Conservation (phyloP, 805 yeast species). For the Ogataea ganodermae region DNA sequence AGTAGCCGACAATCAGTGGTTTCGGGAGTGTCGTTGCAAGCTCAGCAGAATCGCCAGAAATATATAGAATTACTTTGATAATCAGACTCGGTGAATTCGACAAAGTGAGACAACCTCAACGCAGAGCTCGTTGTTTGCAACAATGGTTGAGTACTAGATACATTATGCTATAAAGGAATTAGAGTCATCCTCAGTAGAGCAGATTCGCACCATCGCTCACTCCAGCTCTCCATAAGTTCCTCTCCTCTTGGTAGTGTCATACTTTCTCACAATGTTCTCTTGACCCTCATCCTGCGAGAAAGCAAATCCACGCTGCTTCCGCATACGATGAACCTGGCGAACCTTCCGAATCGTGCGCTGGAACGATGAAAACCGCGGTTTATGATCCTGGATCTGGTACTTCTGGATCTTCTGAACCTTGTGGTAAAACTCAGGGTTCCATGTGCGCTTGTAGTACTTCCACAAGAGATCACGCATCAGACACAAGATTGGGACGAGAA, state of each 20-base stretch:
- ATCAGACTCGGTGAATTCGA: no score
- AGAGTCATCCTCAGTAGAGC: no score
- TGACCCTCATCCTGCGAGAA: constrained; percentile 96
- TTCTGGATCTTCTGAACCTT: constrained; percentile 96
- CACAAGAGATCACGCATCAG: constrained; percentile 85
- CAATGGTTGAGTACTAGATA: neutral
- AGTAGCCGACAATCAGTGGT: neutral
- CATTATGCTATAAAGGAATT: neutral
- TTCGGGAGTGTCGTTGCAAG: no score
- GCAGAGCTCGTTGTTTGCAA: neutral
- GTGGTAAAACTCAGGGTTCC: constrained; percentile 89
- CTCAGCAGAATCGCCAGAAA: no score
- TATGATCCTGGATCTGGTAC: constrained; percentile 86
- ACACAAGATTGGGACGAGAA: constrained; percentile 77
- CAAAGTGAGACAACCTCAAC: no score
- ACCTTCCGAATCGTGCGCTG: constrained; percentile 96
- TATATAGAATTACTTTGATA: no score
- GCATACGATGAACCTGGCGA: constrained; percentile 96
- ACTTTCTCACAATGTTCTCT: constrained; percentile 86
- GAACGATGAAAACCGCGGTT: constrained; percentile 96
- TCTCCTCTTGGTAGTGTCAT: constrained; percentile 83
- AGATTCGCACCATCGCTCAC: constrained; percentile 8
- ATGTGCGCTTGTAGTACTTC: constrained; percentile 93
- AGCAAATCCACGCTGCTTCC: constrained; percentile 98
- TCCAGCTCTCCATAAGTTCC: constrained; percentile 38